Base-by-base conservation (phyloP, 2,329 filamentous ascomycete species). In the Monascus ruber region DNA sequence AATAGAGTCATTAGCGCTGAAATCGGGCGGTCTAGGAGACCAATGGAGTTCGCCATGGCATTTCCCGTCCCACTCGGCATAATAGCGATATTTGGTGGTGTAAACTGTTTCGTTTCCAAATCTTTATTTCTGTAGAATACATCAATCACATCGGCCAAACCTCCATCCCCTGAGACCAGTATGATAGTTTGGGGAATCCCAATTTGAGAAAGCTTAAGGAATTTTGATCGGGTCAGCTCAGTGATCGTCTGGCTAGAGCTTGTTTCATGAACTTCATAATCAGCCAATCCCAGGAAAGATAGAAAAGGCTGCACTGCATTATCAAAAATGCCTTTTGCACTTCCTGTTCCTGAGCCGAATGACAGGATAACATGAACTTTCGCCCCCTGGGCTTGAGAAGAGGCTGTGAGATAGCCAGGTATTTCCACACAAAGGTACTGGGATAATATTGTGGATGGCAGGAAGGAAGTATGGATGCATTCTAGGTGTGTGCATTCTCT, bases 151-250 rank as follows among this genome's bases (percentile, higher is more conserved):
- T 96, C 89, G 11, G 87, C 74, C 2, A 94, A 62, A 5, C 87
- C 89, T 9, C 89, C 89, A 58, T 96, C 89, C 5, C 89, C 89
- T 36, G 83, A 89, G 4, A 95, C 70, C 8, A 96, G 72, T 26
- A 95, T 63, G 25, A 95, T 70, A 0, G 79, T 79, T 53, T 80
- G 75, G 8, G 56, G 48, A 4, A 62, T 47, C 1, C 68, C 68
- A 37, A 61, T 39, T 41, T 68, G 69, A 9, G 76, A 76, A 31
- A 56, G 54, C 2, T 67, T 63, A 8, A 75, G 60, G 44, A 80
- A 64, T 24, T 59, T 52, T 31, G 55, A 49, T 37, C 52, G 64
- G 0, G 81, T 75, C 38, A 93, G 76, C 1, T 82, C 67, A 5
- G 69, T 67, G 32, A 95, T 73, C 8, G 75, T 83, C 2, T 76